Percentiles rank a stretch among this genome's conserved stretches.
Conservation (phyloP, 805 yeast genomes). For the Yueomyces sp. region DNA sequence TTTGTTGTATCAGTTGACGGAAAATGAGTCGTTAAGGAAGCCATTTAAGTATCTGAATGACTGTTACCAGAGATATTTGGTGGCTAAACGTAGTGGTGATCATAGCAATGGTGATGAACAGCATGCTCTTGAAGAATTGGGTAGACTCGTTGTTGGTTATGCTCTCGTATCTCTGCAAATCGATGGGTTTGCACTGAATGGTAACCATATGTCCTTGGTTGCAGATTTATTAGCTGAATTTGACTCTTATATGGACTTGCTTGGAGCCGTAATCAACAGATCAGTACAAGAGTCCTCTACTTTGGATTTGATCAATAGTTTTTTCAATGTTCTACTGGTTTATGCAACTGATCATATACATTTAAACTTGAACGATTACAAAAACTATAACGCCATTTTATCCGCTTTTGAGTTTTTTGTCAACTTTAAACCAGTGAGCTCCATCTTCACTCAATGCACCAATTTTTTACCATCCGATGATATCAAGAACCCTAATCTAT, state of each 20-base stretch:
- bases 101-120: conserved; percentile 3
- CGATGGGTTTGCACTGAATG: conserved; percentile 33
- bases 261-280: conserved; percentile 42
- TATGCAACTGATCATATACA: conserved; percentile 13
- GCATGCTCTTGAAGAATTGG: conserved; percentile 33
- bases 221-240: conserved; percentile 17
- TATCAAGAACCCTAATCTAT: conserved; percentile 16
- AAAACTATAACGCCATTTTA: conserved; percentile 37
- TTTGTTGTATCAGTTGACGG: conserved; percentile 21
- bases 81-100: background rate
- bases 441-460: conserved; percentile 41
- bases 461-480: conserved; percentile 36
- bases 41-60: conserved; percentile 19
- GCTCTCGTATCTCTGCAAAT: conserved; percentile 58
- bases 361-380: conserved; percentile 34
- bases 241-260: conserved; percentile 29
- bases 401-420: conserved; percentile 46
- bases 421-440: conserved; percentile 47
- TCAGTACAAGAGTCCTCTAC: conserved; percentile 56
- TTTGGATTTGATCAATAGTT: conserved; percentile 42
- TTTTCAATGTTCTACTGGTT: conserved; percentile 24
- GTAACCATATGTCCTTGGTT: conserved; percentile 12
- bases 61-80: conserved; percentile 14
- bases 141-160: conserved; percentile 33
- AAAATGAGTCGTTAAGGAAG: conserved; percentile 13